Base-by-base conservation (phyloP, 2,329 filamentous ascomycete species). In the Pseudohalonectria lignicola region DNA sequence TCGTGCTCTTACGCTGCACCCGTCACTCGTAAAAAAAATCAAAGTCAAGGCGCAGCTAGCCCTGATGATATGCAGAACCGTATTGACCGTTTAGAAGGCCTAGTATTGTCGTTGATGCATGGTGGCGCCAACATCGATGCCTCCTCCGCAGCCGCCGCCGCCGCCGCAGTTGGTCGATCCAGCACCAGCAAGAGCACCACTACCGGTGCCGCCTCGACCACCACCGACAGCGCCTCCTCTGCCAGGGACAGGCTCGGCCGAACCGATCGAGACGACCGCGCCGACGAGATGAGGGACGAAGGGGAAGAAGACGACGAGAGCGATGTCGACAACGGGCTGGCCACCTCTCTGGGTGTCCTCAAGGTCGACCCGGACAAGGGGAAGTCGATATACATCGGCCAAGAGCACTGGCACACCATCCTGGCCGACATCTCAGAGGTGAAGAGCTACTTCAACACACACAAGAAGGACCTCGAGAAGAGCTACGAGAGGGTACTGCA, bases 11-110 rank as follows among this genome's bases (percentile, higher is more conserved):
- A 95, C 66, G 87, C 86, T 34, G 71, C 78, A 37, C 80, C 77
- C 28, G 60, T 67, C 23, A 66, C 65, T 37, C 75, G 86, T 49
- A 92, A 86, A 61, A 93, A 86, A 69, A 79, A 66, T 53, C 74
- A 80, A 59, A 73, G 63, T 62, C 75, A 62, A 69, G 71, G 57
- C 43, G 61, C 70, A 49, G 62, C 70, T 39, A 77, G 61, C 49
- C 86, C 90, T 36, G 88, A 94, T 70, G 90, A 95, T 61, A 95
- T 96, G 90, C 90, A 96, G 65, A 94, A 93, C 55, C 83, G 92
- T 57, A 96, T 96, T 63, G 88, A 96, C 66, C 78, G 90, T 51
- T 71, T 96, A 47, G 90, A 96, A 70, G 83, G 85, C 49, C 66
- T 96, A 57, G 90, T 96, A 43, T 63, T 96, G 47, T 93, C 86